A percentile compares a stretch with the other conserved stretches of the same genome.
These are phyloP conservation scores for Nelumbo lutea DNA, from an alignment of 164 flowering plant genomes.

Conservation along the genomic window DNA sequence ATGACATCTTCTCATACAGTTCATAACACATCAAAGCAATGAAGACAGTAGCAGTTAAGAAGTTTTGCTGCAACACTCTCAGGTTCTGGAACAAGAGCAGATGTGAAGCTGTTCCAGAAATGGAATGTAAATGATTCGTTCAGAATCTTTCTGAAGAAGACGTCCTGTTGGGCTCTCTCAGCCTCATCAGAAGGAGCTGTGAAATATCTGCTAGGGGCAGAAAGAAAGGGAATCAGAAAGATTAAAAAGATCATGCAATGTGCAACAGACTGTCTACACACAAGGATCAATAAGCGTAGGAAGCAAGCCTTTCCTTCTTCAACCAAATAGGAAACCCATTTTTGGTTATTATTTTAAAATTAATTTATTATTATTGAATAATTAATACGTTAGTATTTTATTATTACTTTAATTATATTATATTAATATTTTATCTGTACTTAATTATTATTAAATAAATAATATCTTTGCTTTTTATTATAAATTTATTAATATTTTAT, in stretches of 20 bases:
- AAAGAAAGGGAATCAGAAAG: neutral
- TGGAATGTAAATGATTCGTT: conserved; percentile 62
- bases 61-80: conserved; percentile 65
- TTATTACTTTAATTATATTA: neutral
- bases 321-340: neutral
- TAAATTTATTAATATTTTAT: no score
- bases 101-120: conserved; percentile 82
- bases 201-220: conserved; percentile 57
- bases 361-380: neutral
- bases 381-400: no score
- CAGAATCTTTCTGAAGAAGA: conserved; percentile 42
- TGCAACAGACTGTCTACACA: neutral
- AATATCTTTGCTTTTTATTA: no score
- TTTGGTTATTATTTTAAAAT: neutral
- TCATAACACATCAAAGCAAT: conserved; percentile 62
- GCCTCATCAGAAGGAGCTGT: conserved; percentile 41
- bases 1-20: neutral
- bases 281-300: neutral
- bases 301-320: neutral
- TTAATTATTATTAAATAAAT: no score
- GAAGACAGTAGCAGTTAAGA: conserved; percentile 58
- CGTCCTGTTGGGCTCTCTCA: conserved; percentile 51
- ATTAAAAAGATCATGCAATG: neutral
- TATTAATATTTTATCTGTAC: no score
- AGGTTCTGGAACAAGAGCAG: conserved; percentile 64